Percentiles rank a stretch among this genome's conserved stretches.
phyloP scores from a whole-genome alignment of 306 rosid genomes.

The Ammopiptanthus mongolicus region DNA sequence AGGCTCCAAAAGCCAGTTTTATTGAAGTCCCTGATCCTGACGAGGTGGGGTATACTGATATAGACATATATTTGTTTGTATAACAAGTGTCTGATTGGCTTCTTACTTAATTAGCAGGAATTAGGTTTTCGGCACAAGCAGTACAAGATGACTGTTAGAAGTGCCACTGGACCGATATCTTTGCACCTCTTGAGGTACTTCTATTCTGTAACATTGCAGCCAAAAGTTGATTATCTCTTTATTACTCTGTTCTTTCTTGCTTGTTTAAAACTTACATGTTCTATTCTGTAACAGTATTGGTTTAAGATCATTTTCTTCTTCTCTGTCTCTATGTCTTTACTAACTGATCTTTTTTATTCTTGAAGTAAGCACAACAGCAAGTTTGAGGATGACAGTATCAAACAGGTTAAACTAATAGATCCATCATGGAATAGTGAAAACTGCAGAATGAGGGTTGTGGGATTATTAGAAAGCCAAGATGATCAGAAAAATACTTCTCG shows the following conservation, averaged over 20 bases:
- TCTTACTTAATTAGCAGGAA: constrained; percentile 48
- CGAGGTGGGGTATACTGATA: constrained; percentile 47
- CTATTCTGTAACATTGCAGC: constrained; percentile 4
- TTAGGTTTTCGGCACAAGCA: constrained; percentile 51
- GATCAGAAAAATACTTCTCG: constrained; percentile 23
- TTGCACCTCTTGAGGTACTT: constrained; percentile 67
- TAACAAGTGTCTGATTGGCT: constrained; percentile 21
- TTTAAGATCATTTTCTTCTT: background rate
- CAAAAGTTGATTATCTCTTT: background rate
- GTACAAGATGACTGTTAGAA: constrained; percentile 64
- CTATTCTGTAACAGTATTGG: background rate
- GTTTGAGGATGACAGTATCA: constrained; percentile 25
- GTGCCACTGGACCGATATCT: constrained; percentile 71
- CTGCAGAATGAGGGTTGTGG: constrained; percentile 23
- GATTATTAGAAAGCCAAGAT: constrained; percentile 15
- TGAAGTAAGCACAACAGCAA: constrained; percentile 38
- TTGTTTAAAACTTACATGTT: background rate
- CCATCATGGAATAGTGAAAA: constrained; percentile 26
- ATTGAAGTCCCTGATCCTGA: constrained; percentile 89
- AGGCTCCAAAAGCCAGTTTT: constrained; percentile 71
- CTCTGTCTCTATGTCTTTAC: background rate
- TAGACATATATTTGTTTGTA: constrained; percentile 8
- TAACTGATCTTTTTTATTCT: constrained; percentile 17
- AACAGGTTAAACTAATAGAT: constrained; percentile 20
- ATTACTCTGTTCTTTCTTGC: constrained; percentile 8